phyloP scores from a whole-genome alignment of 805 yeast species.

The Lachancea sp. region DNA sequence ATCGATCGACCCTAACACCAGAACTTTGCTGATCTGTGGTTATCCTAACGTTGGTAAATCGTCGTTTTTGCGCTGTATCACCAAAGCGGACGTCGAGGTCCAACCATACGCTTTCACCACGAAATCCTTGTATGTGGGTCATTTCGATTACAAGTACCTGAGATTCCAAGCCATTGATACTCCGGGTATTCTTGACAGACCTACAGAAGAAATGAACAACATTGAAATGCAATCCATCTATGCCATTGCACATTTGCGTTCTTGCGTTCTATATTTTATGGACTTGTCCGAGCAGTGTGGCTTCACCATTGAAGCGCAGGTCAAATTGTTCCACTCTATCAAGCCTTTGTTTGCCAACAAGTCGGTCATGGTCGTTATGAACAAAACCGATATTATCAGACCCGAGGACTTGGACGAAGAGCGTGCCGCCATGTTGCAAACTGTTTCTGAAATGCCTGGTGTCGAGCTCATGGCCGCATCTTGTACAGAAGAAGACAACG shows the following conservation, averaged over 20 bases:
- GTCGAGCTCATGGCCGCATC: conserved; percentile 92
- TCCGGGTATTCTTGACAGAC: conserved; percentile 97
- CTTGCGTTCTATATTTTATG: conserved; percentile 95
- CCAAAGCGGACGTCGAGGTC: conserved; percentile 98
- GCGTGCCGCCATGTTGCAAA: conserved; percentile 61
- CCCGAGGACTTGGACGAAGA: conserved; percentile 77
- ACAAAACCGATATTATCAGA: conserved; percentile 86
- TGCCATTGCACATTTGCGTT: conserved; percentile 96
- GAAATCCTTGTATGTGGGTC: conserved; percentile 94
- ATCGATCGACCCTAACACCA: conserved; percentile 95
- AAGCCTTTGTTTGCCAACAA: conserved; percentile 97
- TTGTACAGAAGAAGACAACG: conserved; percentile 88
- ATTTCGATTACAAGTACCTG: conserved; percentile 94
- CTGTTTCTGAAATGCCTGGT: conserved; percentile 61
- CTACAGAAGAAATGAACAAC: conserved; percentile 99
- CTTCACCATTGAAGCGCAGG: conserved; percentile 94
- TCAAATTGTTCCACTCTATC: conserved; percentile 91
- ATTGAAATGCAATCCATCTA: conserved; percentile 99
- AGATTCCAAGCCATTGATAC: conserved; percentile 99
- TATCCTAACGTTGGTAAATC: conserved; percentile 99
- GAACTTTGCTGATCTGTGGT: conserved; percentile 95
- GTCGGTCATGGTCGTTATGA: conserved; percentile 90
- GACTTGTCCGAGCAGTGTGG: conserved; percentile 99
- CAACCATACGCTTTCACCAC: conserved; percentile 99
- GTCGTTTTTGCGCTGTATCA: conserved; percentile 83